Base-by-base conservation (phyloP, 73 alveolate species). In the Paramecium pentaurelia region DNA sequence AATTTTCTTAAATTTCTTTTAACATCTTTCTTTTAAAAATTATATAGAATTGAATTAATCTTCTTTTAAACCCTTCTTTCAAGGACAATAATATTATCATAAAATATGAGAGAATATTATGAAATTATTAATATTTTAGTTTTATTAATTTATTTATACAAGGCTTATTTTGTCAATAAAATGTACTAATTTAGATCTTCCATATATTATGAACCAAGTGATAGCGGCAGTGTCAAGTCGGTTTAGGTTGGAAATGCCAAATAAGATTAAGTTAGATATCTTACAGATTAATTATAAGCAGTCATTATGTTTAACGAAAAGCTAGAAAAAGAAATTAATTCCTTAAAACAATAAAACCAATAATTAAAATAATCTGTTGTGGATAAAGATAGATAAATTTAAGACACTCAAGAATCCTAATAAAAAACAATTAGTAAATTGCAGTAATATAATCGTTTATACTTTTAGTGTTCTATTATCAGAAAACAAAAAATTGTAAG, bases 141-240 rank as follows among this genome's bases (percentile, higher is more conserved):
- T 68, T 9, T 22, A 68, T 68, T 68, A 68, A 68, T 68, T 68
- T 68, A 68, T 30, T 14, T 68, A 25, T 32, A 34, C 83, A 49
- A 49, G 60, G 25, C 49, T 68, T 68, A 68, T 68, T 40, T 32
- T 68, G 28, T 27, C 88, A 36, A 75, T 34, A 20, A 75, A 37
- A 68, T 80, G 91, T 80, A 42, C 58, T 47, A 80, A 80, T 80
- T 44, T 80, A 40, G 91, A 80, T 80, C 71, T 27, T 80, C 91
- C 18, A 45, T 80, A 2, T 80, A 80, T 47, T 32, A 32, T 80
- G 91, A 80, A 25, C 91, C 91, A 9, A 49, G 77, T 80, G 91
- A 80, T 80, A 80, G 91, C 30, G 75, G 64, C 10, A 45, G 77
- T 80, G 91, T 80, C 20, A 80, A 80, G 47, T 80, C 91, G 5